Conservation (phyloP, 1,139 yeast species). For the Geotrichum restrictum region DNA sequence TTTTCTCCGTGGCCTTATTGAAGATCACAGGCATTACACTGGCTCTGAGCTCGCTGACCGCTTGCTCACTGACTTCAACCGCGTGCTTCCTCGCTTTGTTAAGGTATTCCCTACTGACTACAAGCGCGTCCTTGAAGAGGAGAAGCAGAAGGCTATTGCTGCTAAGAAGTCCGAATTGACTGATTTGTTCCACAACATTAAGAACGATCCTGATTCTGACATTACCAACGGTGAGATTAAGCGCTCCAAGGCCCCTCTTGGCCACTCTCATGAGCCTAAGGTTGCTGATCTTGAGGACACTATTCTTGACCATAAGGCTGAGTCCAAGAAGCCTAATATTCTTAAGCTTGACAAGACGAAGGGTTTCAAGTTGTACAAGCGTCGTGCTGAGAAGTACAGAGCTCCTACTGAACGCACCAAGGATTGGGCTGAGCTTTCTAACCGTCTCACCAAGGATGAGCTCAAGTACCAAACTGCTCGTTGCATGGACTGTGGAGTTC, state of each 20-base stretch:
- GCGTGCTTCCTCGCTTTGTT: constrained; percentile 82
- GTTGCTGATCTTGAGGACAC: constrained; percentile 89
- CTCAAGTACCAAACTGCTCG: constrained; percentile 92
- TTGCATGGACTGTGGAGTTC: constrained; percentile 99
- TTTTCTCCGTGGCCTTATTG: constrained; percentile 85
- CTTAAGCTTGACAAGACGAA: constrained; percentile 72
- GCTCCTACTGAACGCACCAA: constrained; percentile 67
- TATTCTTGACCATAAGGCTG: constrained; percentile 61
- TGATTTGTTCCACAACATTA: constrained; percentile 59
- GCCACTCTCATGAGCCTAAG: constrained; percentile 64
- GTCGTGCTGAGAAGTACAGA: constrained; percentile 85
- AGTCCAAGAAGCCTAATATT: constrained; percentile 55
- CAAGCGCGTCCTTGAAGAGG: constrained; percentile 81
- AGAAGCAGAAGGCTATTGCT: constrained; percentile 62
- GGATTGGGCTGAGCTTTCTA: constrained; percentile 91
- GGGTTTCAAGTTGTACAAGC: constrained; percentile 91
- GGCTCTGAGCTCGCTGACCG: constrained; percentile 85
- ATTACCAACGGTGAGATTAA: constrained; percentile 78
- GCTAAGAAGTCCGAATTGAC: constrained; percentile 51
- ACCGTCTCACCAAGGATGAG: constrained; percentile 78
- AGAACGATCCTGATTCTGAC: constrained; percentile 79
- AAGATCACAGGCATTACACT: constrained; percentile 93
- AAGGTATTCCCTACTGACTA: constrained; percentile 91
- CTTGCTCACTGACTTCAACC: constrained; percentile 78
- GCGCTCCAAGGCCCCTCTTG: constrained; percentile 28